phyloP scores from a whole-genome alignment of 2,329 filamentous ascomycete genomes.

The Fusarium beomiforme region DNA sequence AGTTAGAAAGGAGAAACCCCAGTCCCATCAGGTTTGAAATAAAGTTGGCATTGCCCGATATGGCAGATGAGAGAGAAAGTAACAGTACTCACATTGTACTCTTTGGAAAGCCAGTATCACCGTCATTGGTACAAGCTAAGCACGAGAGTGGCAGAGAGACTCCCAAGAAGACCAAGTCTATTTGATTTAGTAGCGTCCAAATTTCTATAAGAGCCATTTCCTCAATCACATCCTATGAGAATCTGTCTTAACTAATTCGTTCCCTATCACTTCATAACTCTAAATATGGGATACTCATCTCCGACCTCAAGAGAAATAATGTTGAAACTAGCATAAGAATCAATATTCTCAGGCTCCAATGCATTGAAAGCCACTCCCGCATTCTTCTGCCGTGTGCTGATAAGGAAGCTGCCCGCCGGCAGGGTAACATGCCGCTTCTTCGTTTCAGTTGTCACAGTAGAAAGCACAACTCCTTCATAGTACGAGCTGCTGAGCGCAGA shows the following conservation, averaged over 20 bases:
- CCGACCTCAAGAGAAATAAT: constrained; percentile 43
- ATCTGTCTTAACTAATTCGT: rapidly evolving
- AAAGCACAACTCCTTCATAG: constrained; percentile 43
- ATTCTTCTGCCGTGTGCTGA: constrained; percentile 48
- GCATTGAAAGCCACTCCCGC: constrained; percentile 43
- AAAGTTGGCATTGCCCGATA: no score
- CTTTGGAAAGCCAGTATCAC: no score
- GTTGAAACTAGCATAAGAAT: constrained; percentile 47
- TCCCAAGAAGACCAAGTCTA: rapidly evolving
- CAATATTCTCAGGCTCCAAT: constrained; percentile 47
- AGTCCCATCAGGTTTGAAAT: rapidly evolving
- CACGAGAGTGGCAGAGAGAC: no score
- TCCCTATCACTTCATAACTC: constrained; percentile 10
- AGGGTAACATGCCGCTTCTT: constrained; percentile 34
- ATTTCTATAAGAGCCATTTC: rapidly evolving
- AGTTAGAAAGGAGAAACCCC: not conserved
- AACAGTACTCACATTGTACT: no score
- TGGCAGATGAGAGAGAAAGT: not conserved
- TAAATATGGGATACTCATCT: constrained; percentile 47
- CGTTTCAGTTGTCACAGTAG: constrained; percentile 33
- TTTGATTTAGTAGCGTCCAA: rapidly evolving
- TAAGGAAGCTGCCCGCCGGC: constrained; percentile 44
- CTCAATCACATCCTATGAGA: not conserved
- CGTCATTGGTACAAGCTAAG: no score
- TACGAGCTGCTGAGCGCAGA: constrained; percentile 31